A percentile compares a stretch with the other conserved stretches of the same genome.
These are phyloP conservation scores for Coemansia brasiliensis DNA, from an alignment of 192 early-diverging fungal species.

Conservation along the genomic window DNA sequence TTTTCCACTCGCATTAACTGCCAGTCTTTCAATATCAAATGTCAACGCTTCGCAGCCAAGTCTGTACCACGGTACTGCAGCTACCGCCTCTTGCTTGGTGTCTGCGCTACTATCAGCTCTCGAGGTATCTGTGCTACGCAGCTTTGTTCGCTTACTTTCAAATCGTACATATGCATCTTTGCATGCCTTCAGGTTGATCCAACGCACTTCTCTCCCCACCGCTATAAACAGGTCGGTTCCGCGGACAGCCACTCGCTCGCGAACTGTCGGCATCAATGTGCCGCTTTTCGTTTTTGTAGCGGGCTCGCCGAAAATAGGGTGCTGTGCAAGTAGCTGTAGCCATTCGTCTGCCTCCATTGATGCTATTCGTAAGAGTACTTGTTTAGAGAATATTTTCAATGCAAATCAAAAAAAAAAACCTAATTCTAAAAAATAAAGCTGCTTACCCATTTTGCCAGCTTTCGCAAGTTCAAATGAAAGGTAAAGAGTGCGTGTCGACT, in stretches of 20 bases:
- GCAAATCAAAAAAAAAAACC: background rate
- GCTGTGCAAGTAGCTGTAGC: slow-evolving; percentile 50
- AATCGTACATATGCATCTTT: slow-evolving; percentile 61
- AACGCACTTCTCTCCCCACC: slow-evolving; percentile 59
- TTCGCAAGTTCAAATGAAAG: background rate
- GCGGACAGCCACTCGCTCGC: slow-evolving; percentile 38
- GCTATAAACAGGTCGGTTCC: slow-evolving; percentile 65
- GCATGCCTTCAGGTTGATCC: slow-evolving; percentile 60
- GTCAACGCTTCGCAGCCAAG: slow-evolving; percentile 43
- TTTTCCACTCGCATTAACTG: slow-evolving; percentile 59
- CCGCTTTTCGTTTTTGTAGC: background rate
- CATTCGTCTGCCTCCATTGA: slow-evolving; percentile 47
- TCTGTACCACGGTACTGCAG: slow-evolving; percentile 36
- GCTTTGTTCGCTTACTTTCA: slow-evolving; percentile 33
- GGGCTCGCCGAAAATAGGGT: slow-evolving; percentile 36
- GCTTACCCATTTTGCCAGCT: slow-evolving; percentile 4
- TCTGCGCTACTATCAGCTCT: background rate
- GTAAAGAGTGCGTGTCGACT: too few relatives aligned
- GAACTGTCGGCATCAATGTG: slow-evolving; percentile 7
- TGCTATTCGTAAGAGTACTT: slow-evolving; percentile 15
- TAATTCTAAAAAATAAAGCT: too few relatives aligned
- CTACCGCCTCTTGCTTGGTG: slow-evolving; percentile 28
- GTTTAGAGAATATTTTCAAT: background rate
- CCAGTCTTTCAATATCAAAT: slow-evolving; percentile 62
- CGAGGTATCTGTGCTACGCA: background rate